Evolutionary conservation across 202 grass and related monocot species (phyloP), one percentile per base, ranked within the genome.

Genomic region (Schoenoplectus triqueter): DNA sequence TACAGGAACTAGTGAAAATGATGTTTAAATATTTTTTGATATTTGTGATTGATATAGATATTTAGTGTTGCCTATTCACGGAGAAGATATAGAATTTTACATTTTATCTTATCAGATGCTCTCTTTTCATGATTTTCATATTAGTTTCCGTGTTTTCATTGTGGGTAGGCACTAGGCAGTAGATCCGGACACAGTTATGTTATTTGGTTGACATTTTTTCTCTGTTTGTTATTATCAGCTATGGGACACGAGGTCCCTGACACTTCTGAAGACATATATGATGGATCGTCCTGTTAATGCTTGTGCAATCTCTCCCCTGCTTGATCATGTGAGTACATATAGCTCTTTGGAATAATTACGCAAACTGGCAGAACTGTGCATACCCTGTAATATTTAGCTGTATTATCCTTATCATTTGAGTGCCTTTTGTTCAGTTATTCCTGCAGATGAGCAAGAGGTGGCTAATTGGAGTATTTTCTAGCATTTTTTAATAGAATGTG

Each of bases 281-380:
- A 95, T 80, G 0, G 96, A 99, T 76, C 86, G 86, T 20, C 96
- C 96, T 1, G 96, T 99, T 55, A 99, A 99, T 90, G 91, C 96
- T 80, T 91, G 89, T 19, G 91, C 92, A 57, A 92, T 99, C 80
- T 99, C 96, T 90, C 96, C 93, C 15, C 88, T 92, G 51, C 91
- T 95, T 73, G 87, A 99, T 73, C 90, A 95, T 83, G 93, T 99
- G 93, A 66, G 91, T 66, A 19, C 31, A 64, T 89, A 7, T 54
- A 44, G 51, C 48, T 66, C 40, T 82, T 67, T 48, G 14, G 13
- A 79, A 61, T 79, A 42, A 17, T 60, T 60, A 17, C 54, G 52
- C 3, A 70, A 47, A 15, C 49, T 18, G 18, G 18, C 50, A n/a
- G 56, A 18, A 69, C 41, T 59, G 66, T 61, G 0, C 54, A 11